Percentiles rank a stretch among this genome's conserved stretches.
Evolutionary conservation across 441 rosid species (phyloP).

Genomic region (Populus hybrid): DNA sequence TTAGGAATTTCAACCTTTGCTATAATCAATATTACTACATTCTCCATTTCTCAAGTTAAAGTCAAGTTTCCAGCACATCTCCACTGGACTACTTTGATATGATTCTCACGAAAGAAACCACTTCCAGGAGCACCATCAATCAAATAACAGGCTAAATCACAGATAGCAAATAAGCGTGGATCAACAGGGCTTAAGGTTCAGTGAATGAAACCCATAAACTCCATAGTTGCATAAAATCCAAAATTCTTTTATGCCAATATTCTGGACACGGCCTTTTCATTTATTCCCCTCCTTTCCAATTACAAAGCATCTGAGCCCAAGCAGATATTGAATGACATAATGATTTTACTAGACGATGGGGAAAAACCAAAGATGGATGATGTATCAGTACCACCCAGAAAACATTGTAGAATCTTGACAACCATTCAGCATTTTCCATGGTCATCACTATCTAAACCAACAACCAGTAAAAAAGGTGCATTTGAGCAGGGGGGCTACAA

Average conservation of each 20-base stretch:
- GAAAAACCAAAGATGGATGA: background rate
- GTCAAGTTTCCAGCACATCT: background rate
- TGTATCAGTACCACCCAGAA: background rate
- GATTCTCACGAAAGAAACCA: background rate
- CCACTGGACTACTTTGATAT: background rate
- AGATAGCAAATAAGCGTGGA: background rate
- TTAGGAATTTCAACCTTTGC: background rate
- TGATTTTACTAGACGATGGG: background rate
- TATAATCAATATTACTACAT: background rate
- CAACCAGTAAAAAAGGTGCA: conserved; percentile 9
- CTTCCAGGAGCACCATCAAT: background rate
- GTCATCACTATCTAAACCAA: conserved; percentile 6
- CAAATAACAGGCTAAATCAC: background rate
- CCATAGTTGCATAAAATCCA: background rate
- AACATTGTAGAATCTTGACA: background rate
- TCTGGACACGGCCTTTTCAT: background rate
- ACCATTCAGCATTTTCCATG: conserved; percentile 1
- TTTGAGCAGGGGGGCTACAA: conserved; percentile 4
- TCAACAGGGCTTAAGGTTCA: background rate
- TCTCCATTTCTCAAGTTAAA: background rate
- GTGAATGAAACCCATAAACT: background rate
- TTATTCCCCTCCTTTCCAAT: background rate
- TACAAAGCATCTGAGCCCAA: background rate
- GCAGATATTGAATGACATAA: background rate
- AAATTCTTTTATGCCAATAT: background rate